Percentiles rank a stretch among this genome's conserved stretches.
These are phyloP conservation scores for Candida tetrigidarum DNA, from an alignment of 1,139 yeast species.

Conservation along the genomic window DNA sequence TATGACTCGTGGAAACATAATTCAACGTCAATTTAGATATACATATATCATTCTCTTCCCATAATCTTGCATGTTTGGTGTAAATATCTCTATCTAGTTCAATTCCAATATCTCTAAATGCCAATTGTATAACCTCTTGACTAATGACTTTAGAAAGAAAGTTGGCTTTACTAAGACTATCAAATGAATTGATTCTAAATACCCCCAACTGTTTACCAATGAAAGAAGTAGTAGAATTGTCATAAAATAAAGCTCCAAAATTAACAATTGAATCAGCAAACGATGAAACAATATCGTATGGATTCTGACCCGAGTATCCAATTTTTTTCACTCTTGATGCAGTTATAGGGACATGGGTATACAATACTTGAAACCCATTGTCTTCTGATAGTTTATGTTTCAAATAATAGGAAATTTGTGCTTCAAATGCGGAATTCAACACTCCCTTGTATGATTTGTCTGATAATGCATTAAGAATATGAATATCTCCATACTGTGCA, in stretches of 20 bases:
- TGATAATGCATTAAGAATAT: constrained; percentile 58
- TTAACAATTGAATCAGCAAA: constrained; percentile 55
- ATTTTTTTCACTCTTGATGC: constrained; percentile 37
- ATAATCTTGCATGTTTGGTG: constrained; percentile 56
- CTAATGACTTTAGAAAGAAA: constrained; percentile 60
- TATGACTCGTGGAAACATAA: constrained; percentile 37
- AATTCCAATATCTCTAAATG: constrained; percentile 56
- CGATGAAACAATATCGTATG: constrained; percentile 38
- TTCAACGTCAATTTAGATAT: constrained; percentile 48
- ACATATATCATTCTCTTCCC: constrained; percentile 62
- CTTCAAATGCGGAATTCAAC: constrained; percentile 32
- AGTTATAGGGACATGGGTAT: constrained; percentile 38
- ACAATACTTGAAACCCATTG: constrained; percentile 24
- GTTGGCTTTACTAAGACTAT: constrained; percentile 67
- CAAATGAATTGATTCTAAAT: constrained; percentile 66
- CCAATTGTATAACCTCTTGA: constrained; percentile 62
- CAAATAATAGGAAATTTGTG: constrained; percentile 36
- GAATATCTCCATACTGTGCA: constrained; percentile 65
- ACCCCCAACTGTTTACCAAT: constrained; percentile 73
- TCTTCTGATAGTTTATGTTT: constrained; percentile 13
- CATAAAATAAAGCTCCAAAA: constrained; percentile 69
- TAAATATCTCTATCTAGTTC: constrained; percentile 44
- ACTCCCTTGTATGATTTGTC: constrained; percentile 39
- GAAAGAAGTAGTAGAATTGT: constrained; percentile 47
- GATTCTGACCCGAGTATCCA: constrained; percentile 44